Evolutionary conservation across 176 grass and related monocot species (phyloP), one percentile per base, ranked within the genome.

Genomic region (Oryza officinalis): DNA sequence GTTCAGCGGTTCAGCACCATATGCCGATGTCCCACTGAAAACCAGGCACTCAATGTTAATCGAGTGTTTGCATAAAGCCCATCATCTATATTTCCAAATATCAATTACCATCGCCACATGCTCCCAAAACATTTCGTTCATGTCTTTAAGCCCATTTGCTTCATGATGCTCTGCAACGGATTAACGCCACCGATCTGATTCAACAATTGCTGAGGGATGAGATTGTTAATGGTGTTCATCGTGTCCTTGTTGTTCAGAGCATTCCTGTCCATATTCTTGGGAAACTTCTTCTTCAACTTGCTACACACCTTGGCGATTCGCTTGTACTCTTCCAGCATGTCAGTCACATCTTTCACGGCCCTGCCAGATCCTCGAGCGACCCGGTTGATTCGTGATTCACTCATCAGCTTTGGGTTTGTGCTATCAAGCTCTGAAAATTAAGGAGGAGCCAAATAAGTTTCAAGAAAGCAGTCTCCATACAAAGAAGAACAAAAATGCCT

Each of bases 321-420:
- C 65, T 95, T 98, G 83, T 98, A 83, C 66, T 95, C 96, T 43
- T 98, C 91, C 10, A 94, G 76, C 96, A 95, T 95, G 46, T 92
- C 85, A 52, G 65, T 80, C 76, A 94, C 96, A 77, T 95, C 93
- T 23, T 63, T 74, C 44, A 98, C 82, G 0, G 63, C 66, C 81
- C 96, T 82, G 23, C 93, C 93, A 0, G 91, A 93, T 27, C 93
- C 93, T 32, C 89, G 81, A 3, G 91, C 91, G 14, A 93, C 73
- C 11, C 91, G 91, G 17, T 69, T 86, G 57, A 95, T 88, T 28
- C 91, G 79, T 0, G 91, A 95, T 27, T 95, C 93, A 4, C 79
- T 95, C 91, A 95, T 90, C 69, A 98, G 31, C 85, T 95, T 95
- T 10, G 91, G 87, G 74, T 95, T 95, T 43, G 93, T 98, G 61